phyloP scores from a whole-genome alignment of 2,329 filamentous ascomycete genomes.

The Epichloe hybrida region DNA sequence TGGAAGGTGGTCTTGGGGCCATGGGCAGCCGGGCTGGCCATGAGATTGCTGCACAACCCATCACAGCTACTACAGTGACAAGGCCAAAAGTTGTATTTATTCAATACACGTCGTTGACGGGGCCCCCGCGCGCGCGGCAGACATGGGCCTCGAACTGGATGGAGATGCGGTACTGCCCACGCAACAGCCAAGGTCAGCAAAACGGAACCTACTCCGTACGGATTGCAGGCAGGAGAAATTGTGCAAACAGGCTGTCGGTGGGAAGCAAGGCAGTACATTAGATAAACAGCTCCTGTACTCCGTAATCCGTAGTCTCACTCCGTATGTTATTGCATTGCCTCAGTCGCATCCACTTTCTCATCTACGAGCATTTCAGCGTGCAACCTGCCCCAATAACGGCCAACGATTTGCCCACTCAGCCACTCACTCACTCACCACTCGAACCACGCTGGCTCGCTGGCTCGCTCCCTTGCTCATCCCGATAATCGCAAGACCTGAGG shows the following conservation, averaged over 20 bases:
- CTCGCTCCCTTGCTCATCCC: slow-evolving; percentile 8
- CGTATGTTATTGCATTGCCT: background rate
- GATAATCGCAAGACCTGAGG: slow-evolving; percentile 19
- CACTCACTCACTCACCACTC: background rate
- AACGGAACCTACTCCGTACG: background rate
- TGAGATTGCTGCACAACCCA: no score
- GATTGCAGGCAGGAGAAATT: background rate
- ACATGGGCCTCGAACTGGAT: background rate
- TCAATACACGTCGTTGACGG: no score
- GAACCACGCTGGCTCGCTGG: background rate
- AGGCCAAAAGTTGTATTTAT: no score
- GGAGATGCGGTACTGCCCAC: no score
- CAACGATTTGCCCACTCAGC: background rate
- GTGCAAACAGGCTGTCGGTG: background rate
- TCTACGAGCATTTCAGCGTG: background rate
- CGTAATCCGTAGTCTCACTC: background rate
- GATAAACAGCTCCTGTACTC: background rate
- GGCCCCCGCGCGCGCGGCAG: no score
- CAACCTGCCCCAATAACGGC: slow-evolving; percentile 5
- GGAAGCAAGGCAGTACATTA: background rate
- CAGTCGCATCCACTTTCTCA: background rate
- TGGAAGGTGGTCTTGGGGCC: slow-evolving; percentile 6
- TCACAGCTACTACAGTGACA: no score
- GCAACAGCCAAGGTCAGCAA: background rate
- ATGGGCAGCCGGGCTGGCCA: background rate